Conservation (phyloP, 2,329 filamentous ascomycete genomes). For the Trichoderma sp. region DNA sequence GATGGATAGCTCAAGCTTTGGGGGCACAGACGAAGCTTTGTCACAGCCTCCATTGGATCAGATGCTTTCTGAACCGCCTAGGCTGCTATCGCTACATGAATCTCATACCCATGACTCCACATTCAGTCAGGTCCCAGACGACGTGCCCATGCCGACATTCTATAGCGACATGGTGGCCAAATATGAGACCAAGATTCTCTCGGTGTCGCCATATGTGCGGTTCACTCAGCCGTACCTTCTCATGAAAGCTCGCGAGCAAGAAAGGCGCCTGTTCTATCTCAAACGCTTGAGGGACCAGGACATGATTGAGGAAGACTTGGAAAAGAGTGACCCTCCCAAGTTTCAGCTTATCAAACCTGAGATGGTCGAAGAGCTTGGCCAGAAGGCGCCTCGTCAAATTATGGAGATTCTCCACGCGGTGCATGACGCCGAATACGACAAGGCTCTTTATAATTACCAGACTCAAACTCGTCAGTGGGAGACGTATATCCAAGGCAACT, state of each 20-base stretch:
- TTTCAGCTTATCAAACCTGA: constrained; percentile 93
- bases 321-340: constrained; percentile 63
- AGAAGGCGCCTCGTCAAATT: constrained; percentile 78
- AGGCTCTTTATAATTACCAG: constrained; percentile 87
- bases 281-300: constrained; percentile 79
- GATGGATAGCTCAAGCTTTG: constrained; percentile 29
- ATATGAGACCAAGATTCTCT: constrained; percentile 88
- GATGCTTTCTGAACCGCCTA: constrained; percentile 27
- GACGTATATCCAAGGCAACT: constrained; percentile 82
- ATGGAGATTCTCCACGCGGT: constrained; percentile 93
- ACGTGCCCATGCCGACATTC: constrained; percentile 82
- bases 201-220: constrained; percentile 92
- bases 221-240: constrained; percentile 92
- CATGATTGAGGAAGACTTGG: constrained; percentile 54
- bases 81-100: constrained; percentile 40
- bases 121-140: constrained; percentile 65
- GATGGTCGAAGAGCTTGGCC: constrained; percentile 84
- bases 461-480: constrained; percentile 97
- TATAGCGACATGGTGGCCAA: constrained; percentile 95
- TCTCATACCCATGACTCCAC: constrained; percentile 43
- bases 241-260: constrained; percentile 87
- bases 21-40: constrained; percentile 29
- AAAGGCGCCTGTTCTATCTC: constrained; percentile 77
- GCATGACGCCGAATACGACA: constrained; percentile 95
- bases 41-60: constrained; percentile 29